Conservation (phyloP, 768 basidiomycete genomes). For the Fistulinella prunicolor region DNA sequence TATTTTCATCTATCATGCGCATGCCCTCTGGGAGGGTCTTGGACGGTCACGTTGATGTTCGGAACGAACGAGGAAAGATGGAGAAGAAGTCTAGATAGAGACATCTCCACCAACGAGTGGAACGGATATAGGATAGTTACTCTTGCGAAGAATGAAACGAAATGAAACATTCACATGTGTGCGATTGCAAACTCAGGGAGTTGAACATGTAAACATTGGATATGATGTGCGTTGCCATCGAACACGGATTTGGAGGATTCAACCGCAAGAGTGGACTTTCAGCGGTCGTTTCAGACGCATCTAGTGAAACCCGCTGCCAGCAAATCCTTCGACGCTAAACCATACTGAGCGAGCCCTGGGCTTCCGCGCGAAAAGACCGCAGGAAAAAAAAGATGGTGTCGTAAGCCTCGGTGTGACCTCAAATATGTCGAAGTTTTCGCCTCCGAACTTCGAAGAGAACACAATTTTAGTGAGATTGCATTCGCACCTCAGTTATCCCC, state of each 20-base stretch:
- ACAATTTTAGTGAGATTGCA: too few relatives aligned
- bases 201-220: background rate
- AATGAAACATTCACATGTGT: conserved; percentile 35
- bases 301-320: background rate
- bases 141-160: conserved; percentile 41
- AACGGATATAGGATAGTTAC: conserved; percentile 25
- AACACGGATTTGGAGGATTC: background rate
- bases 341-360: conserved; percentile 7
- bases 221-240: too few relatives aligned
- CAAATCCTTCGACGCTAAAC: conserved; percentile 10
- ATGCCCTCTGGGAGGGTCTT: conserved; percentile 28
- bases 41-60: conserved; percentile 10
- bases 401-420: conserved; percentile 12
- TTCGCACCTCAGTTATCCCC: background rate
- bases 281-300: conserved; percentile 14
- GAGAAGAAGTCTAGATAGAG: conserved; percentile 13
- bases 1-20: conserved; percentile 29
- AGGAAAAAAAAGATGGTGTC: background rate
- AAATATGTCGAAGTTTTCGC: background rate
- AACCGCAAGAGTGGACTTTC: background rate
- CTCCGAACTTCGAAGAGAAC: conserved; percentile 7
- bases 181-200: conserved; percentile 5
- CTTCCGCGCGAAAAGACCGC: conserved; percentile 11
- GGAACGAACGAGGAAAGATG: conserved; percentile 11
- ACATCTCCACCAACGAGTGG: conserved; percentile 13